Conservation (phyloP, 495 filamentous ascomycete genomes). For the Aspergillus sclerotioniger region DNA sequence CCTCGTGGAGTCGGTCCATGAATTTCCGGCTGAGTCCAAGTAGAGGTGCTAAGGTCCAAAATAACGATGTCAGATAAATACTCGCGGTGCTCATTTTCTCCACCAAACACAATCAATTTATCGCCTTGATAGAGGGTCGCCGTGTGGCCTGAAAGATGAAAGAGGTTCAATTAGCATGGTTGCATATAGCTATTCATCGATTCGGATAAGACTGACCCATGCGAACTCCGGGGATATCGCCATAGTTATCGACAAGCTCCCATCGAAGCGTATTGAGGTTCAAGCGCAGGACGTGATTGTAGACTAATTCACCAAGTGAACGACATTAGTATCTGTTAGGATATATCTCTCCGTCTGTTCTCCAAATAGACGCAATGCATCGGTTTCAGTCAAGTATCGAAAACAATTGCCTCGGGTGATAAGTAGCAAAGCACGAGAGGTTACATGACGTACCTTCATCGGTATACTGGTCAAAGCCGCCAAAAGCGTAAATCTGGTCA, state of each 20-base stretch:
- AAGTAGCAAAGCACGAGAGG: too few species aligned
- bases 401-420: too few species aligned
- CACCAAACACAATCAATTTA: slow-evolving; percentile 92
- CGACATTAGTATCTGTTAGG: slow-evolving; percentile 14
- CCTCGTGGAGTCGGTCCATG: slow-evolving; percentile 81
- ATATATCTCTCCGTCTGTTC: too few species aligned
- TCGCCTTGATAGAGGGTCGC: slow-evolving; percentile 92
- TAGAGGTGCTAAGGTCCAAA: slow-evolving; percentile 87
- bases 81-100: slow-evolving; percentile 94
- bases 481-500: slow-evolving; percentile 96
- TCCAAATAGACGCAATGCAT: too few species aligned
- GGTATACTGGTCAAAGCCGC: slow-evolving; percentile 98
- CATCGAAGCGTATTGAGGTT: slow-evolving; percentile 85
- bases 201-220: slow-evolving; percentile 71
- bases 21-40: slow-evolving; percentile 90
- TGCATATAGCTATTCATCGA: neutral
- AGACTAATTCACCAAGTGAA: slow-evolving; percentile 53
- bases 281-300: slow-evolving; percentile 91
- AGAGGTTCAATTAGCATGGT: slow-evolving; percentile 3
- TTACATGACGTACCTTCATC: slow-evolving; percentile 81
- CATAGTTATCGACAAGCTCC: slow-evolving; percentile 97
- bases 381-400: too few species aligned
- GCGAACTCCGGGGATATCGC: slow-evolving; percentile 94
- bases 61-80: slow-evolving; percentile 95
- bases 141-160: slow-evolving; percentile 68